phyloP scores from a whole-genome alignment of 345 rosid genomes.

The Raphanus sativus region DNA sequence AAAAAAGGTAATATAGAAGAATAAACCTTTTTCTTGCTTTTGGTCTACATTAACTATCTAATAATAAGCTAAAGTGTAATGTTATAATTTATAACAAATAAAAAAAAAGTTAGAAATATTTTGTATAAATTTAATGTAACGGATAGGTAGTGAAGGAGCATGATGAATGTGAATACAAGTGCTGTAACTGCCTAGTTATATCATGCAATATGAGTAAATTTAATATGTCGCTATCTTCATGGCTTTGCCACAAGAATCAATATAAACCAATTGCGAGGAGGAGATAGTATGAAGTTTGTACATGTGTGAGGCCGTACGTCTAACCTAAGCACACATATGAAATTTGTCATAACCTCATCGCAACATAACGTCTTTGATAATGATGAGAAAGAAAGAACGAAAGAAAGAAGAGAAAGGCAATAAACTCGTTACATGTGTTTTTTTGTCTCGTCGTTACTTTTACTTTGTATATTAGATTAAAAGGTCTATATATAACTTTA shows the following conservation, averaged over 20 bases:
- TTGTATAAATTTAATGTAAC: constrained; percentile 24
- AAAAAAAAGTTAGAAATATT: background rate
- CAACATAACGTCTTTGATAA: constrained; percentile 30
- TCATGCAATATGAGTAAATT: constrained; percentile 31
- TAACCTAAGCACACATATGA: constrained; percentile 4
- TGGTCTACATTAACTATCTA: constrained; percentile 12
- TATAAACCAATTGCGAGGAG: constrained; percentile 21
- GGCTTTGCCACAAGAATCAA: constrained; percentile 22
- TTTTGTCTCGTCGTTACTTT: constrained; percentile 11
- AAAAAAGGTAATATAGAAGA: constrained; percentile 18
- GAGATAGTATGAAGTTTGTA: background rate
- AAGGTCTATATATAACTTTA: background rate
- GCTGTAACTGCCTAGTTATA: constrained; percentile 32
- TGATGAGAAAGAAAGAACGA: background rate
- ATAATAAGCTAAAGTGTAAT: constrained; percentile 1
- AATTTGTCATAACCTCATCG: constrained; percentile 29
- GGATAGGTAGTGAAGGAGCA: constrained; percentile 30
- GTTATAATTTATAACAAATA: background rate
- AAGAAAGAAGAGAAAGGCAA: constrained; percentile 14
- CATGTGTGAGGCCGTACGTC: constrained; percentile 8
- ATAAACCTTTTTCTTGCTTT: constrained; percentile 16
- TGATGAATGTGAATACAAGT: constrained; percentile 37
- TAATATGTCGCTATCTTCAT: constrained; percentile 32
- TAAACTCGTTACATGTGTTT: constrained; percentile 30
- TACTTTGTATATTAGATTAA: background rate